phyloP scores from a whole-genome alignment of 108 stramenopile species.

The Pseudonitzschia multiseries region DNA sequence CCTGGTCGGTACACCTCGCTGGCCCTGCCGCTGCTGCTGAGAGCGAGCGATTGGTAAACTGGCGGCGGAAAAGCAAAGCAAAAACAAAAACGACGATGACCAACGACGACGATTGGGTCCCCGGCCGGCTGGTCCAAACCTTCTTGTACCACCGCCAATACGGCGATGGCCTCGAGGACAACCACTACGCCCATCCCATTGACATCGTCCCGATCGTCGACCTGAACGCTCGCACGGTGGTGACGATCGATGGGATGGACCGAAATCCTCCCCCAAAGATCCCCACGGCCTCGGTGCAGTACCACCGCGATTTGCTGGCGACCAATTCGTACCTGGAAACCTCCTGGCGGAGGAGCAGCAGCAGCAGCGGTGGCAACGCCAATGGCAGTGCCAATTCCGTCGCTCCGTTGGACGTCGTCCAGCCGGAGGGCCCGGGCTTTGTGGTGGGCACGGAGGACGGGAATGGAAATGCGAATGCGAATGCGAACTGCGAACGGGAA shows the following conservation, averaged over 20 bases:
- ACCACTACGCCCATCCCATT: constrained; percentile 78
- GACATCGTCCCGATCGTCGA: constrained; percentile 70
- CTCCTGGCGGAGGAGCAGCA: constrained; percentile 32
- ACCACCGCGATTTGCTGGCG: constrained; percentile 52
- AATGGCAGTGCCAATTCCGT: neutral
- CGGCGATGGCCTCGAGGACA: constrained; percentile 53
- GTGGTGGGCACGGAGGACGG: too few relatives aligned
- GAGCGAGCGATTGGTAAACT: constrained; percentile 22
- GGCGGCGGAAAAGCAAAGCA: neutral
- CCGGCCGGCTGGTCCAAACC: constrained; percentile 60
- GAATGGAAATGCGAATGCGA: too few relatives aligned
- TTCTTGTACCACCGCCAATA: constrained; percentile 58
- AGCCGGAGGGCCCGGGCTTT: constrained; percentile 72
- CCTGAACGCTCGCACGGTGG: constrained; percentile 48
- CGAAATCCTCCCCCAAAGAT: constrained; percentile 33
- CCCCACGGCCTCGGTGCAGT: constrained; percentile 45
- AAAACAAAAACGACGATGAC: too few relatives aligned
- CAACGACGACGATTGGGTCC: constrained; percentile 28
- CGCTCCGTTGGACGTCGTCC: constrained; percentile 49
- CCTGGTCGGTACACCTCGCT: constrained; percentile 70
- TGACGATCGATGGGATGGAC: constrained; percentile 54
- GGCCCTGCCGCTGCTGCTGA: constrained; percentile 40
- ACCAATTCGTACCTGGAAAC: constrained; percentile 53
- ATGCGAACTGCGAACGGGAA: too few relatives aligned
- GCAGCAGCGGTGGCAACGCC: too few relatives aligned